Evolutionary conservation across 768 basidiomycete genomes (phyloP).

Genomic region (Termitomyces sp.): DNA sequence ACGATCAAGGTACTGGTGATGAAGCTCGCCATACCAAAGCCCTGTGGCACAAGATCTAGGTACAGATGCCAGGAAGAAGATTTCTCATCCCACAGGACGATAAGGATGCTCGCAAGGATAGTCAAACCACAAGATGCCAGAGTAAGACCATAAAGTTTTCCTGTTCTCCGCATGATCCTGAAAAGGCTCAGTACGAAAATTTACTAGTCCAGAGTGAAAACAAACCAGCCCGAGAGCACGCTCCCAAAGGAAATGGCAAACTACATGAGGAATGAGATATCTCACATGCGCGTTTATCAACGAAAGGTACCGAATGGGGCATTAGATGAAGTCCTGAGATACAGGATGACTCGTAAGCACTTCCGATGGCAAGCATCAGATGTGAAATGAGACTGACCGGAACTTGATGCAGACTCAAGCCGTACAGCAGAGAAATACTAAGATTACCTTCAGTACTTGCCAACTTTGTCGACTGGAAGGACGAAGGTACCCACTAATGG

Average conservation of each 20-base stretch:
- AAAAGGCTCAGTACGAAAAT: conserved; percentile 9
- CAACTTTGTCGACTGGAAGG: not conserved
- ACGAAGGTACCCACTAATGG: conserved; percentile 52
- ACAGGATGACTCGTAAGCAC: conserved; percentile 8
- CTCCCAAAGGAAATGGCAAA: conserved; percentile 81
- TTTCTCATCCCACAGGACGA: conserved; percentile 62
- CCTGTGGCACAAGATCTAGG: conserved; percentile 76
- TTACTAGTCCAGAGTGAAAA: conserved; percentile 10
- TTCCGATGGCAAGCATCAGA: conserved; percentile 9
- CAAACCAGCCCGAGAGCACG: conserved; percentile 81
- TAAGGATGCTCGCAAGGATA: conserved; percentile 52
- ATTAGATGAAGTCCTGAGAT: conserved; percentile 73
- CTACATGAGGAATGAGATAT: conserved; percentile 30
- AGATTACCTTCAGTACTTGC: conserved; percentile 4
- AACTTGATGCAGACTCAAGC: conserved; percentile 56
- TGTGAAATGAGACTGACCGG: conserved; percentile 45
- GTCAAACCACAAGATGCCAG: conserved; percentile 56
- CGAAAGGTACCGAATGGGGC: conserved; percentile 72
- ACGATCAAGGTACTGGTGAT: conserved; percentile 88
- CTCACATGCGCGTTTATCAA: conserved; percentile 11
- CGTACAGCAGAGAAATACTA: conserved; percentile 84
- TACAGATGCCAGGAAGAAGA: conserved; percentile 62
- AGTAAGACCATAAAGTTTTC: conserved; percentile 77
- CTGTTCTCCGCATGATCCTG: conserved; percentile 84
- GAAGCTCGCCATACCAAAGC: conserved; percentile 78